These are phyloP conservation scores for Eimeria mitis DNA, from an alignment of 169 alveolate genomes.

Conservation along the genomic window DNA sequence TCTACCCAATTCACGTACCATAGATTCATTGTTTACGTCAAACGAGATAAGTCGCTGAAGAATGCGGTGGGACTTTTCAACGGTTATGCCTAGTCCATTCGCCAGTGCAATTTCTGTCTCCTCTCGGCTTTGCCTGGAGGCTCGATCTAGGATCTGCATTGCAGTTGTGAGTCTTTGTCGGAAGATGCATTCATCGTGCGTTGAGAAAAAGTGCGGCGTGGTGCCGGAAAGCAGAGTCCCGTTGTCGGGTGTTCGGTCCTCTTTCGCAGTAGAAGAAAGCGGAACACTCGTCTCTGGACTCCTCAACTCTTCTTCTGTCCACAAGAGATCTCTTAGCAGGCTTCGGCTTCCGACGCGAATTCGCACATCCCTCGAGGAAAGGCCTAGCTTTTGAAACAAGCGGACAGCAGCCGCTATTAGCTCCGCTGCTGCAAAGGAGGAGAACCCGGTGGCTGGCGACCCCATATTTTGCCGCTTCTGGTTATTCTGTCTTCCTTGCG, in stretches of 20 bases:
- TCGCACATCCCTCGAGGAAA: conserved; percentile 76
- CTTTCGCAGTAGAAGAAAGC: not conserved
- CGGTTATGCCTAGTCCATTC: conserved; percentile 12
- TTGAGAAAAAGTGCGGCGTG: not conserved
- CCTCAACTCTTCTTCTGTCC: conserved; percentile 24
- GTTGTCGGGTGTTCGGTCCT: not conserved
- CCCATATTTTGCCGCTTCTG: not conserved
- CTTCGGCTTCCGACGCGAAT: conserved; percentile 80
- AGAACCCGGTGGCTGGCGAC: not conserved
- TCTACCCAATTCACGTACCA: conserved; percentile 29
- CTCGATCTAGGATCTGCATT: conserved; percentile 62
- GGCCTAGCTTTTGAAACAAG: conserved; percentile 78
- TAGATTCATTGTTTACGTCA: conserved; percentile 16
- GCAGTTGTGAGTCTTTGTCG: conserved; percentile 15
- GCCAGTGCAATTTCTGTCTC: conserved; percentile 36
- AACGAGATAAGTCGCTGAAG: conserved; percentile 39
- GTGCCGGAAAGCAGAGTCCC: not conserved
- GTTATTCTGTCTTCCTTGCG: not conserved
- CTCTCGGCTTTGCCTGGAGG: conserved; percentile 32
- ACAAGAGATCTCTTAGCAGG: conserved; percentile 73
- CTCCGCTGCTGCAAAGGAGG: conserved; percentile 80
- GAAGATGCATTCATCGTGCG: not conserved
- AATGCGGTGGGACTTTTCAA: not conserved
- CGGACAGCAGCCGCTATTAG: conserved; percentile 82
- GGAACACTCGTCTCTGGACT: not conserved